phyloP scores from a whole-genome alignment of 768 basidiomycete species.

The Hebeloma cylindrosporum region DNA sequence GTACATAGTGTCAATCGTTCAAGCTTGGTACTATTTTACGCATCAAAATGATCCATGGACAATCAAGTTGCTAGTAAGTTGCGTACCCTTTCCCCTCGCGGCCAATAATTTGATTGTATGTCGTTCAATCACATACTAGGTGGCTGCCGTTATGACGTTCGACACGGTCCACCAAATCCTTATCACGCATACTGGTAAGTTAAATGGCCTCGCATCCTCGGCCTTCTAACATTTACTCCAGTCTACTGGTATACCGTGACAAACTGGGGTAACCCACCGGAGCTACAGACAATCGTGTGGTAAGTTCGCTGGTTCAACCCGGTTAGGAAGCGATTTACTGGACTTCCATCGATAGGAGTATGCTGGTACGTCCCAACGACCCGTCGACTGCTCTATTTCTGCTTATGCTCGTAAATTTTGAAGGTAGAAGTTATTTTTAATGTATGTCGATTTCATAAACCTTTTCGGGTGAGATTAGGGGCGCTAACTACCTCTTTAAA shows the following conservation, averaged over 20 bases:
- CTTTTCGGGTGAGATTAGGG: too few species aligned
- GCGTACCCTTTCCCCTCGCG: not conserved
- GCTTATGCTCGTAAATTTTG: too few species aligned
- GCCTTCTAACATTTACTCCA: conserved; percentile 5
- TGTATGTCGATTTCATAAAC: conserved; percentile 15
- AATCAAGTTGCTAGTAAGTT: conserved; percentile 42
- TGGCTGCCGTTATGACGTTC: conserved; percentile 45
- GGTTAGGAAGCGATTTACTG: not conserved
- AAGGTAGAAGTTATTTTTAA: conserved; percentile 29
- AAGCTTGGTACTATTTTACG: conserved; percentile 55
- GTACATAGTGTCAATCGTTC: conserved; percentile 49
- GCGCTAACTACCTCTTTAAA: not conserved
- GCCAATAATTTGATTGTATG: not conserved
- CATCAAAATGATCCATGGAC: conserved; percentile 52
- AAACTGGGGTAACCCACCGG: conserved; percentile 20
- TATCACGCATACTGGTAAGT: conserved; percentile 50
- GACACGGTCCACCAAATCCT: conserved; percentile 55
- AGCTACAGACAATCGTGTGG: conserved; percentile 23
- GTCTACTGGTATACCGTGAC: conserved; percentile 26
- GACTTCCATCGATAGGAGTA: conserved; percentile 15
- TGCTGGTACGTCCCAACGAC: conserved; percentile 18
- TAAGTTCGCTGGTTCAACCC: conserved; percentile 6
- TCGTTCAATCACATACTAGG: conserved; percentile 38
- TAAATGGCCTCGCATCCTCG: not conserved
- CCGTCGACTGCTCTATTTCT: not conserved